Percentiles rank a stretch among this genome's conserved stretches.
phyloP scores from a whole-genome alignment of 495 filamentous ascomycete genomes.

The Oidiodendron maius region DNA sequence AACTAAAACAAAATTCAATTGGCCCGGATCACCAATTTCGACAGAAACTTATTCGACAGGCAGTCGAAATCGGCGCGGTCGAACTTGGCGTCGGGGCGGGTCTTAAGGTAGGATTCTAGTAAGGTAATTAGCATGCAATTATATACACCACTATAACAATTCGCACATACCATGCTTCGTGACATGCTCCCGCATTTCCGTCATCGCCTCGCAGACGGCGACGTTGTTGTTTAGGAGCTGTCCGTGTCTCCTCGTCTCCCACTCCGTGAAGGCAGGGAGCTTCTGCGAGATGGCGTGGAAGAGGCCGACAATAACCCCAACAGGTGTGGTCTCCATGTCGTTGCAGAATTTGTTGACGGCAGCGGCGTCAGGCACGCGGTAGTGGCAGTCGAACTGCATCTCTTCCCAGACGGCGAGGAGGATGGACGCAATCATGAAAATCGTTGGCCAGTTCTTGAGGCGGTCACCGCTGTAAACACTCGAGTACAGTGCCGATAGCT shows the following conservation, averaged over 20 bases:
- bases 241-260: conserved; percentile 85
- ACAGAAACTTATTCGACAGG: conserved; percentile 89
- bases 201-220: conserved; percentile 89
- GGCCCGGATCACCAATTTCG: conserved; percentile 87
- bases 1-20: conserved; percentile 45
- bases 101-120: conserved; percentile 49
- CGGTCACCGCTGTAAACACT: conserved; percentile 92
- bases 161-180: conserved; percentile 84
- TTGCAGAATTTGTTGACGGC: conserved; percentile 87
- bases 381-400: conserved; percentile 96
- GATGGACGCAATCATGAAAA: conserved; percentile 89
- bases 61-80: conserved; percentile 88
- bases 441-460: conserved; percentile 94
- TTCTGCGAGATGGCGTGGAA: conserved; percentile 96
- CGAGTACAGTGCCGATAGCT: conserved; percentile 82
- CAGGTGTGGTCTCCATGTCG: conserved; percentile 90
- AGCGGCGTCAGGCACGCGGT: conserved; percentile 74
- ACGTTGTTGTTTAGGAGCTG: conserved; percentile 80
- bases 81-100: conserved; percentile 61
- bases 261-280: conserved; percentile 80
- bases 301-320: conserved; percentile 88
- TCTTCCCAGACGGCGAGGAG: conserved; percentile 91
- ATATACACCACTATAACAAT: too few species aligned
- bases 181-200: conserved; percentile 83
- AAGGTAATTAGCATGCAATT: conserved; percentile 2